phyloP scores from a whole-genome alignment of 805 yeast genomes.

The Saccharomycopsis selenospora region DNA sequence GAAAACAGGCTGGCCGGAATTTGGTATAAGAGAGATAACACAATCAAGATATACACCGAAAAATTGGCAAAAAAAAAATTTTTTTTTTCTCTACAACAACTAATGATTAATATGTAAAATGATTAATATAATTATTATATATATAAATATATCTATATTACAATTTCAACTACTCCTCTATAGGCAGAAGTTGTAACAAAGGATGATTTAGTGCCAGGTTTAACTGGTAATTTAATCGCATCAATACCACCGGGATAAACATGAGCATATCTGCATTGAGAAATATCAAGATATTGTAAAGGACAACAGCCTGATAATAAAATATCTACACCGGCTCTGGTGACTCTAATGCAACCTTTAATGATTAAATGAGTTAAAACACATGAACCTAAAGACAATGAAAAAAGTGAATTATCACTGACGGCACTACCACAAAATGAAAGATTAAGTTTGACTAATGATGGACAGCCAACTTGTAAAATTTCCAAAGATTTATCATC shows the following conservation, averaged over 20 bases:
- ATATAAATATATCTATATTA: conserved; percentile 30
- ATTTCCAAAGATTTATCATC: conserved; percentile 64
- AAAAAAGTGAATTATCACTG: conserved; percentile 58
- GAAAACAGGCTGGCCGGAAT: no score
- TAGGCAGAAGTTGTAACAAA: conserved; percentile 46
- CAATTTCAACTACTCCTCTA: conserved; percentile 51
- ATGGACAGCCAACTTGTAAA: conserved; percentile 57
- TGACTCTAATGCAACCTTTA: conserved; percentile 69
- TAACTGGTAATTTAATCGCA: conserved; percentile 46
- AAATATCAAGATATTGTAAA: conserved; percentile 47
- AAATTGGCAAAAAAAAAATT: no score
- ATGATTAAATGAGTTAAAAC: conserved; percentile 42
- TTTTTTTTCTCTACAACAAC: no score
- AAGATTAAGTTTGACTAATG: conserved; percentile 44
- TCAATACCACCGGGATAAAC: conserved; percentile 52
- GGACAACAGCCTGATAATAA: conserved; percentile 49
- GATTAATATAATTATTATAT: no score
- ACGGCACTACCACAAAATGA: conserved; percentile 79
- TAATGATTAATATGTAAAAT: no score
- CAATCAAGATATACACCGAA: no score
- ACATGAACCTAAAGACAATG: conserved; percentile 49
- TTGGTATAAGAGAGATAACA: no score
- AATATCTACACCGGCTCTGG: conserved; percentile 70
- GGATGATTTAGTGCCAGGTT: conserved; percentile 48
- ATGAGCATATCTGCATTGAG: conserved; percentile 69